Conservation (phyloP, 2,329 filamentous ascomycete genomes). For the Pseudogymnoascus sp. region DNA sequence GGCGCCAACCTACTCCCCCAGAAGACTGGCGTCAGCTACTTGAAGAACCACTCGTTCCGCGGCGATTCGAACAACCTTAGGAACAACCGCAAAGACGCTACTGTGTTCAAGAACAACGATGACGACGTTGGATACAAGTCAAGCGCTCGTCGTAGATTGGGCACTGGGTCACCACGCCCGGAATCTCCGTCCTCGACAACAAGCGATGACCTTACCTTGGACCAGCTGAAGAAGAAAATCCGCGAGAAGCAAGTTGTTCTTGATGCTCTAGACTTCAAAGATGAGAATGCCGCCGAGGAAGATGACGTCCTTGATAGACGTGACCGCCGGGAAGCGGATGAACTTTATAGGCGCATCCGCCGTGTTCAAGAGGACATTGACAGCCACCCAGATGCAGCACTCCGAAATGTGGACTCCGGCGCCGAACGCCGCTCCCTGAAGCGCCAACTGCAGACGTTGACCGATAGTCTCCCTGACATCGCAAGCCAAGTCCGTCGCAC, state of each 20-base stretch:
- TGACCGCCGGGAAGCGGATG: conserved; percentile 86
- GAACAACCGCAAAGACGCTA: conserved; percentile 78
- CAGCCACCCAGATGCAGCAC: conserved; percentile 68
- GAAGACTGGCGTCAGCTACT: conserved; percentile 94
- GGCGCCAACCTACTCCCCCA: conserved; percentile 88
- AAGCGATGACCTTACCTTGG: conserved; percentile 73
- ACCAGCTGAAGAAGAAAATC: conserved; percentile 87
- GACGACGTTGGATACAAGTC: conserved; percentile 88
- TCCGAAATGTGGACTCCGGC: conserved; percentile 69
- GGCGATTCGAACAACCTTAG: conserved; percentile 49
- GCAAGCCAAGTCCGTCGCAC: conserved; percentile 86
- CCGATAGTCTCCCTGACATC: conserved; percentile 83
- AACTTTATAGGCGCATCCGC: conserved; percentile 85
- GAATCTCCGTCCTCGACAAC: conserved; percentile 58
- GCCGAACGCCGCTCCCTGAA: conserved; percentile 80
- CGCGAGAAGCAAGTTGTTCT: conserved; percentile 89
- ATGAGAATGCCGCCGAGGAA: conserved; percentile 82
- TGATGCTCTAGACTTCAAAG: conserved; percentile 92
- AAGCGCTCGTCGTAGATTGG: conserved; percentile 74
- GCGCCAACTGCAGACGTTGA: conserved; percentile 79
- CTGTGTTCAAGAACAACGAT: conserved; percentile 93
- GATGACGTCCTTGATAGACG: conserved; percentile 86
- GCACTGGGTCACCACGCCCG: conserved; percentile 68
- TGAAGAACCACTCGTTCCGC: conserved; percentile 91
- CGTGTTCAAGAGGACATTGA: conserved; percentile 94